Evolutionary conservation across 2,329 filamentous ascomycete genomes (phyloP), one percentile per base, ranked within the genome.

Genomic region (Phyllosticta ampelicida): DNA sequence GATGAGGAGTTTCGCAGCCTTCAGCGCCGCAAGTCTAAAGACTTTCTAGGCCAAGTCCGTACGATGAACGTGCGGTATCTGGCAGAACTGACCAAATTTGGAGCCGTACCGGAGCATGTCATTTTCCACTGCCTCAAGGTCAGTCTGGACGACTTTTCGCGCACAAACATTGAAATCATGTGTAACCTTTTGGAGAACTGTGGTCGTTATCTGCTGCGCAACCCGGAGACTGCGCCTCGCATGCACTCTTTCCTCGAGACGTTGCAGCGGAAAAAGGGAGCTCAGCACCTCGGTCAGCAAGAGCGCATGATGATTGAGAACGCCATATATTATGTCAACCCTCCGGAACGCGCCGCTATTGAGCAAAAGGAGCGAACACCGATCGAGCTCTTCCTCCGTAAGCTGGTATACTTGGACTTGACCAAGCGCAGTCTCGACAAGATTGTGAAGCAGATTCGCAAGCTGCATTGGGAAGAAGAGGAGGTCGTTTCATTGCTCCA

Each of bases 141-240:
- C 70, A 95, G 92, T 64, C 76, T 99, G 26, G 94, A 99, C 66
- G 94, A 99, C 68, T 99, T 99, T 68, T 96, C 94, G 2, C 84
- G 92, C 61, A 96, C 96, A 88, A 99, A 99, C 68, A 96, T 99
- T 62, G 95, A 99, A 71, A 96, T 99, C 65, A 92, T 99, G 62
- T 95, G 91, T 67, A 95, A 95, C 67, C 78, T 99, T 26, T 80
- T 99, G 20, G 94, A 99, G 71, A 97, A 97, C 63, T 99, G 95
- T 68, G 94, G 94, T 50, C 85, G 94, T 18, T 99, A 96, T 72
- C 78, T 99, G 20, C 80, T 99, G 60, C 89, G 92, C 54, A 97
- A 94, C 64, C 86, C 90, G 0, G 91, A 97, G 62, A 97, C 95
- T 0, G 86, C 89, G 9, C 92, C 92, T 9, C 85, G 94, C 50